Conservation (phyloP, 306 rosid genomes). For the Corylus heterophylla region DNA sequence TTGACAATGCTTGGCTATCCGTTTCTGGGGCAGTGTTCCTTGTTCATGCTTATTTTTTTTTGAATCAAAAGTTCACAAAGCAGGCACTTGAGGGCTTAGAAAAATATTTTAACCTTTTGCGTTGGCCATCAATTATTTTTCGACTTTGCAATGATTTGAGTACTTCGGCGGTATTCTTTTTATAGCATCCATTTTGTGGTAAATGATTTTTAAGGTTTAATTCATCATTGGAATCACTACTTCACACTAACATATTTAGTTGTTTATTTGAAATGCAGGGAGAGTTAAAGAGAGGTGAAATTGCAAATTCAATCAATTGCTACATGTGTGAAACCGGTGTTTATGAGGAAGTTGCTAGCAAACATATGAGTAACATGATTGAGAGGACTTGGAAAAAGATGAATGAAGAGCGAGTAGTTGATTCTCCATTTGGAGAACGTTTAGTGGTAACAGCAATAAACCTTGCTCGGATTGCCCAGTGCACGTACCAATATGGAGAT, state of each 20-base stretch:
- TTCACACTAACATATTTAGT: too few relatives aligned
- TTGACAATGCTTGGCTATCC: slow-evolving; percentile 52
- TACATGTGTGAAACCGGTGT: slow-evolving; percentile 29
- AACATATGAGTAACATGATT: slow-evolving; percentile 19
- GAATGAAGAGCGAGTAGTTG: slow-evolving; percentile 33
- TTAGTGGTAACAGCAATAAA: slow-evolving; percentile 38
- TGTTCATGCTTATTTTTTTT: slow-evolving; percentile 37
- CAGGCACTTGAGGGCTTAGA: slow-evolving; percentile 36
- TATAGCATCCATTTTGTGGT: too few relatives aligned
- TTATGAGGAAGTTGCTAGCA: slow-evolving; percentile 29
- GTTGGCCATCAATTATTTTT: slow-evolving; percentile 44
- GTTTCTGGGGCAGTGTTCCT: slow-evolving; percentile 40
- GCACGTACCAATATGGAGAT: slow-evolving; percentile 61
- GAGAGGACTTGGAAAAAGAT: slow-evolving; percentile 52
- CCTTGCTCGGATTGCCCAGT: slow-evolving; percentile 52
- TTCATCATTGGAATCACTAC: too few relatives aligned
- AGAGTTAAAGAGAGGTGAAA: slow-evolving; percentile 57
- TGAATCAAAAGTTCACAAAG: slow-evolving; percentile 34
- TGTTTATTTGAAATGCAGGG: slow-evolving; percentile 29
- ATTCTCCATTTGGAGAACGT: slow-evolving; percentile 36
- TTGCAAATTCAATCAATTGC: slow-evolving; percentile 43
- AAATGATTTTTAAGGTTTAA: too few relatives aligned
- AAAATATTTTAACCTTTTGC: slow-evolving; percentile 31
- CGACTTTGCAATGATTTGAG: slow-evolving; percentile 63
- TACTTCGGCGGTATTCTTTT: slow-evolving; percentile 41